Percentiles rank a stretch among this genome's conserved stretches.
phyloP scores from a whole-genome alignment of 2,329 filamentous ascomycete genomes.

The Xylariaceae sp. region DNA sequence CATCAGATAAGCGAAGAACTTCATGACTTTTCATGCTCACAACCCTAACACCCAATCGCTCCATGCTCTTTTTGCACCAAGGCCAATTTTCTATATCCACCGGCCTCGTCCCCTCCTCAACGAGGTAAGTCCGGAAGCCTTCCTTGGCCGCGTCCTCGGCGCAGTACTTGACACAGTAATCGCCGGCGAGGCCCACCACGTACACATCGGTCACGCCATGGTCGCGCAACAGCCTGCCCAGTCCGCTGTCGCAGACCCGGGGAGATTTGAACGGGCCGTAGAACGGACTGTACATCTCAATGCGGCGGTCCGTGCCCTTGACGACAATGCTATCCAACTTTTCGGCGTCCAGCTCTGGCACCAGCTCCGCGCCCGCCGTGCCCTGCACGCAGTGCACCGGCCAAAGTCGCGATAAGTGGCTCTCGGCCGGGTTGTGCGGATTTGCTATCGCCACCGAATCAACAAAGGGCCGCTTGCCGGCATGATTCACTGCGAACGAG shows the following conservation, averaged over 20 bases:
- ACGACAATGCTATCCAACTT: constrained; percentile 63
- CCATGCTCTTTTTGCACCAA: constrained; percentile 48
- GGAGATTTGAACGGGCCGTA: constrained; percentile 68
- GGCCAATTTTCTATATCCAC: constrained; percentile 61
- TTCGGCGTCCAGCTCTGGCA: constrained; percentile 60
- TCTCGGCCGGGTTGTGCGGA: constrained; percentile 57
- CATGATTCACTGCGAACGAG: constrained; percentile 82
- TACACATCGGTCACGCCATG: constrained; percentile 70
- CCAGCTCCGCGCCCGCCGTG: constrained; percentile 65
- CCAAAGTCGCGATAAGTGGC: constrained; percentile 70
- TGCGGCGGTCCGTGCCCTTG: constrained; percentile 67
- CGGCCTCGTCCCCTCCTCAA: constrained; percentile 72
- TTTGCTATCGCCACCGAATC: constrained; percentile 61
- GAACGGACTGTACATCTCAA: constrained; percentile 96
- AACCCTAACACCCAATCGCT: constrained; percentile 55
- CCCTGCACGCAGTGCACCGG: constrained; percentile 81
- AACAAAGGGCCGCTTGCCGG: constrained; percentile 60
- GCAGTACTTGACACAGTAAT: constrained; percentile 83
- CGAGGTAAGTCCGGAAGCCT: constrained; percentile 70
- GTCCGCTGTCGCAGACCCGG: constrained; percentile 54
- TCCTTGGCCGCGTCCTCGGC: constrained; percentile 70
- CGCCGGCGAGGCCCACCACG: constrained; percentile 77
- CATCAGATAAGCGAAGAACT: constrained; percentile 43
- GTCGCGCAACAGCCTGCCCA: constrained; percentile 53
- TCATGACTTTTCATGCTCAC: constrained; percentile 53